Percentiles rank a stretch among this genome's conserved stretches.
Evolutionary conservation across 2,329 filamentous ascomycete genomes (phyloP).

Genomic region (Lecanicillium sp.): DNA sequence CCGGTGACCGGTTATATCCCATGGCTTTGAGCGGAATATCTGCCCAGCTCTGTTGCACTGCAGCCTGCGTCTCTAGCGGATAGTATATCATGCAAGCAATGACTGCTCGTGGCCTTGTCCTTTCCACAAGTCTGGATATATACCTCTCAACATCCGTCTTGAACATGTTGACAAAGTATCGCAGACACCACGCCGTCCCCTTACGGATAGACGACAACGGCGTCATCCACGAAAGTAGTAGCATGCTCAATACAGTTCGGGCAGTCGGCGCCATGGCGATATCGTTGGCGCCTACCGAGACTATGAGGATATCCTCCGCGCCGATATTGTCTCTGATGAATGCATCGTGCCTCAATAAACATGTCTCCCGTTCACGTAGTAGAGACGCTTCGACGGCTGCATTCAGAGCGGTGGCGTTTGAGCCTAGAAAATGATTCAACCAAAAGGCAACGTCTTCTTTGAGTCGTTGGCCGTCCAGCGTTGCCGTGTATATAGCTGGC

Average conservation of each 20-base stretch:
- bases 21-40: constrained; percentile 3
- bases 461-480: background rate
- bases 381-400: constrained; percentile 5
- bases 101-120: constrained; percentile 1
- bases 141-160: constrained; percentile 1
- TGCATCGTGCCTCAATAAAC: constrained; percentile 1
- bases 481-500: background rate
- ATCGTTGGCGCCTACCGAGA: constrained; percentile 6
- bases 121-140: background rate
- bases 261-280: constrained; percentile 4
- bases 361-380: constrained; percentile 1
- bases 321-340: constrained; percentile 5
- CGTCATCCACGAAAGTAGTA: constrained; percentile 6
- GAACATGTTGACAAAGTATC: constrained; percentile 3
- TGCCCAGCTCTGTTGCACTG: constrained; percentile 2
- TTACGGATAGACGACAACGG: constrained; percentile 5
- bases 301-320: background rate
- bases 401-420: constrained; percentile 4
- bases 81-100: constrained; percentile 7
- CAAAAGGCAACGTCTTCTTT: constrained; percentile 5
- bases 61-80: constrained; percentile 2
- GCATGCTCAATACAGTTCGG: constrained; percentile 3
- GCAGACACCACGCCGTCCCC: constrained; percentile 3
- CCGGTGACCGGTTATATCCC: constrained; percentile 3
- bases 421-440: constrained; percentile 5